phyloP scores from a whole-genome alignment of 192 early-diverging fungal species.

The Spinellus fusiger region DNA sequence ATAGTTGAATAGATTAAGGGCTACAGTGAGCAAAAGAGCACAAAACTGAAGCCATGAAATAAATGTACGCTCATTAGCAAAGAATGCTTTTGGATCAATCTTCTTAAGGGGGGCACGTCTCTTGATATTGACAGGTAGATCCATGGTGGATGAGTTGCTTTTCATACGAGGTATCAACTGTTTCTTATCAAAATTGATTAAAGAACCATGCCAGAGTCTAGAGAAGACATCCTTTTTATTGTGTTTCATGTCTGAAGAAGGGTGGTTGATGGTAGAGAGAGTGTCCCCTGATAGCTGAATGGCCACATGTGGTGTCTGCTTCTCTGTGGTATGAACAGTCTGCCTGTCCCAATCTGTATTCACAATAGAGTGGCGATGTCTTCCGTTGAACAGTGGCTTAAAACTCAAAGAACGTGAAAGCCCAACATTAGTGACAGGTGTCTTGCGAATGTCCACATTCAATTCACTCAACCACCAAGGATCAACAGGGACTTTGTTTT shows the following conservation, averaged over 20 bases:
- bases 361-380: constrained; percentile 22
- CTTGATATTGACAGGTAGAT: background rate
- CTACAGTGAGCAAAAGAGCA: constrained; percentile 64
- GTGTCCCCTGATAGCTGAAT: background rate
- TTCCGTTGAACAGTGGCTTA: constrained; percentile 30
- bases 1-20: constrained; percentile 72
- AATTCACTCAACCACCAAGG: constrained; percentile 53
- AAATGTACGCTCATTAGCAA: constrained; percentile 88
- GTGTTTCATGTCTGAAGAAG: background rate
- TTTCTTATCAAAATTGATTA: background rate
- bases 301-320: background rate
- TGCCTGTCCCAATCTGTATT: background rate
- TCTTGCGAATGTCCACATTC: constrained; percentile 25
- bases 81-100: constrained; percentile 82
- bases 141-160: background rate
- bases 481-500: constrained; percentile 40
- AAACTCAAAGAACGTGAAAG: constrained; percentile 27
- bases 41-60: constrained; percentile 79
- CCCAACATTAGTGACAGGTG: constrained; percentile 16
- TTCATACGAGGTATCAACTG: background rate
- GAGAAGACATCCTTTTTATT: background rate
- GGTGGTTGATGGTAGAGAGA: background rate
- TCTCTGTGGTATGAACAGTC: background rate
- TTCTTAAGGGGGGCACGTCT: constrained; percentile 35
- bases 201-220: background rate